Base-by-base conservation (phyloP, 331 rosid species). In the Pyrus hybrid region DNA sequence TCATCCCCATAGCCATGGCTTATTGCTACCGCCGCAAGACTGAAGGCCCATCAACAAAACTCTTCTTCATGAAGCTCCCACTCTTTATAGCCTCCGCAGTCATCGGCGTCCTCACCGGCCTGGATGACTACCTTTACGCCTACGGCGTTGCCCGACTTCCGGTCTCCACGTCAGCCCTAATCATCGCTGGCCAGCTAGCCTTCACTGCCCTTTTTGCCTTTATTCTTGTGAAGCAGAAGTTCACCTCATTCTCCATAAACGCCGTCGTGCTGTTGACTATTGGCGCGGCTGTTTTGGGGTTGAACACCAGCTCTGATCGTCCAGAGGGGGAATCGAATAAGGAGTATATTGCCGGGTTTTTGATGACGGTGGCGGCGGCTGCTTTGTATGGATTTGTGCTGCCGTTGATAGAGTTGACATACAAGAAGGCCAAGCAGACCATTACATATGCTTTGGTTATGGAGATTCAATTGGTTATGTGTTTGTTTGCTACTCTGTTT, bases 201-300 rank as follows among this genome's bases (percentile, higher is more conserved):
- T 94, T 94, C 96, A 92, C 95, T 0, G 99, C 99, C 20, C 41
- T 32, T 3, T 94, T 94, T 17, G 97, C 99, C 2, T 92, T 76
- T 65, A 20, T 94, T 3, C 64, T 94, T 0, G 99, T 94, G 75
- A 84, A 45, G 83, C 98, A 93, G 17, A 88, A 68, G 81, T 91
- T 93, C 86, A 93, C 96, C 8, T 56, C 88, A 0, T 91, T 84
- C 56, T 83, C 94, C 0, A 61, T 86, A 18, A 93, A 90, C 83
- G 81, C 93, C 11, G 62, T 93, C 28, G 79, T 88, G 13, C 67
- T 93, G 85, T 63, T 93, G 70, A 91, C 92, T 0, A 20, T 84
- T 1, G 97, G 90, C 4, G 88, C 90, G 9, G 97, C 75, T 1
- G 84, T 91, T 18, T 64, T 94, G 87, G 95, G 85, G 1, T 21